A percentile compares a stretch with the other conserved stretches of the same genome.
These are phyloP conservation scores for Creolimax fragrantissima DNA, from an alignment of 78 protist species.

Conservation along the genomic window DNA sequence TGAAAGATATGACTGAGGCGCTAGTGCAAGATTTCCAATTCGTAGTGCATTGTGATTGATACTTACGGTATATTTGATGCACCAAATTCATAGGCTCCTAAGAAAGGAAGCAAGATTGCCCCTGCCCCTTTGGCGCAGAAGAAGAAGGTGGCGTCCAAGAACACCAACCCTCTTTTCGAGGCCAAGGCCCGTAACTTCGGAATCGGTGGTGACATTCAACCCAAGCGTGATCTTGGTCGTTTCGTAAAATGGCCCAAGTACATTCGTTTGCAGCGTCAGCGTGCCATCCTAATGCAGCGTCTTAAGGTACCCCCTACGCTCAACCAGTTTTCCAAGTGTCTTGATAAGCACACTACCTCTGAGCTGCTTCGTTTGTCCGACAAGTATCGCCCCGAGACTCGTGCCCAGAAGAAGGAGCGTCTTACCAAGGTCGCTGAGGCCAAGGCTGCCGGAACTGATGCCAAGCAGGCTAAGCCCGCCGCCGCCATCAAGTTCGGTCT, in stretches of 20 bases:
- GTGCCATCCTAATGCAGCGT: constrained; percentile 75
- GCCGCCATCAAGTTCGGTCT: constrained; percentile 77
- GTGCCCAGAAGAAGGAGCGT: constrained; percentile 66
- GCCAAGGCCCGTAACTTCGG: constrained; percentile 16
- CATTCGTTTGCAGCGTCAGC: constrained; percentile 91
- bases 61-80: too few species aligned
- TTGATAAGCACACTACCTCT: constrained; percentile 64
- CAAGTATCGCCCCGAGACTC: constrained; percentile 91
- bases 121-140: not conserved
- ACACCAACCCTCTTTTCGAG: constrained; percentile 16
- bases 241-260: constrained; percentile 92
- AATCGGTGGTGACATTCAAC: constrained; percentile 27
- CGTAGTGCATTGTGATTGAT: too few species aligned
- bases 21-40: too few species aligned
- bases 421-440: constrained; percentile 51
- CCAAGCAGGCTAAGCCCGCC: constrained; percentile 42
- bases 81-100: not conserved
- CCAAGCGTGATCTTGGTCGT: constrained; percentile 72
- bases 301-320: constrained; percentile 93
- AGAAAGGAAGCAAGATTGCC: not conserved
- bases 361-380: constrained; percentile 21
- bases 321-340: constrained; percentile 88
- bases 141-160: constrained; percentile 14
- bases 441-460: constrained; percentile 28
- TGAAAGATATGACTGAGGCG: not conserved